Base-by-base conservation (phyloP, 768 basidiomycete genomes). In the Favolaschia claudopus region DNA sequence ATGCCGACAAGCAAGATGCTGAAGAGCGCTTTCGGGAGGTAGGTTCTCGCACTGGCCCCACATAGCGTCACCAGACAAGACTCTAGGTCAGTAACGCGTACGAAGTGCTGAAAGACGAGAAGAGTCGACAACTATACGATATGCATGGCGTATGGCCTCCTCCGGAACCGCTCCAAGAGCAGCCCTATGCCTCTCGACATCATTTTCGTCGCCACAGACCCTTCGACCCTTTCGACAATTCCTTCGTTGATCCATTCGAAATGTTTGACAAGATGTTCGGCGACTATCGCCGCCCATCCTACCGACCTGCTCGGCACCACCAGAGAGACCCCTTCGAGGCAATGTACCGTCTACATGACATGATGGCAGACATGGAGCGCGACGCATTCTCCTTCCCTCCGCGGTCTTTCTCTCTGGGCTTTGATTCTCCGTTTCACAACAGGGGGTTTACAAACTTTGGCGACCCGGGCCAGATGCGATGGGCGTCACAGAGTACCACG, bases 201-300 rank as follows among this genome's bases (percentile, higher is more conserved):
- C 60, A 66, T 7, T 34, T 56, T 8, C 57, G 37, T 14, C 62
- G 24, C 37, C 42, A 52, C 27, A 45, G 72, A 43, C 73, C 75
- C 38, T 82, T 80, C 72, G 74, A 79, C 34, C 78, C 82, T 4
- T 80, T 83, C 67, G 52, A 24, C 10, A 29, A 49, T 43, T 81
- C 78, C 68, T 91, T 92, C 74, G 88, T 86, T 2, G 90, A 93
- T 69, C 91, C 91, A 2, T 92, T 92, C 69, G 75, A 81, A 20
- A 74, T 93, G 32, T 93, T 93, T 73, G 80, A 91, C 60, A 79
- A 84, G 4, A 85, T 92, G 54, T 92, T 93, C 58, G 83, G 85
- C 19, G 77, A 85, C 66, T 50, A 79, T 14, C 69, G 66, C 28
- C 66, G 69, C 27, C 63, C 69, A 53, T 71, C 65, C 17, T 69